Base-by-base conservation (phyloP, 768 basidiomycete species). In the Amanita subjunquillea region DNA sequence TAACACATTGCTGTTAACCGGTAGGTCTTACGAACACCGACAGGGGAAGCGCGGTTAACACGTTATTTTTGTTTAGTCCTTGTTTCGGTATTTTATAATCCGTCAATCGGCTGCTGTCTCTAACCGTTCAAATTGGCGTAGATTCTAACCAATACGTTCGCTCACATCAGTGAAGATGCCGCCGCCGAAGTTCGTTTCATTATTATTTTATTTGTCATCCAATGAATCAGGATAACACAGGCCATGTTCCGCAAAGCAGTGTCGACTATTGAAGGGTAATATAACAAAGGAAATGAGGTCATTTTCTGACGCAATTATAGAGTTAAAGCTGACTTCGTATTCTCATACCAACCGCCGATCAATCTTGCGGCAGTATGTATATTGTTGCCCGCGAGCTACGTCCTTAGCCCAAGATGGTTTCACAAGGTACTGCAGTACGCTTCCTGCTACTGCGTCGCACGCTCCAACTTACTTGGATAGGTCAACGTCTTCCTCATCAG, bases 71-170 rank as follows among this genome's bases (percentile, higher is more conserved):
- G 10, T 37, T 3, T 48, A 87, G 87, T 90, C 22, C 76, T 90
- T 45, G 87, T 90, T 54, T 89, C 88, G 56, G 87, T 89, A 63
- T 54, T 83, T 65, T 6, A 3, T 10, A 23, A 2, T 39, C 13
- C 45, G 23, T 0, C 4, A 23, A 23, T 34, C 20, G 17, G 8
- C 29, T 29, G 12, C 53, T 27, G 20, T 41, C 22, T 8, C 20
- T 39, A 30, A 23, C 29, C 37, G 25, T 27, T 32, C 50, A 45
- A 23, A 55, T 12, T 29, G 37, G 32, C 51, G 15, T 59, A 91
- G 90, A 97, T 98, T 46, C 72, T 99, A 23, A 91, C 91, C 5
- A 91, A 97, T 62, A 97, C 96, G 0, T 99, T 99, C 64, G 84
- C 94, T 0, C 88, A 79, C 6, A 91, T 98, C 60, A 94, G 85